Conservation (phyloP, 1,139 yeast genomes). For the Saccharomyces hybrid region DNA sequence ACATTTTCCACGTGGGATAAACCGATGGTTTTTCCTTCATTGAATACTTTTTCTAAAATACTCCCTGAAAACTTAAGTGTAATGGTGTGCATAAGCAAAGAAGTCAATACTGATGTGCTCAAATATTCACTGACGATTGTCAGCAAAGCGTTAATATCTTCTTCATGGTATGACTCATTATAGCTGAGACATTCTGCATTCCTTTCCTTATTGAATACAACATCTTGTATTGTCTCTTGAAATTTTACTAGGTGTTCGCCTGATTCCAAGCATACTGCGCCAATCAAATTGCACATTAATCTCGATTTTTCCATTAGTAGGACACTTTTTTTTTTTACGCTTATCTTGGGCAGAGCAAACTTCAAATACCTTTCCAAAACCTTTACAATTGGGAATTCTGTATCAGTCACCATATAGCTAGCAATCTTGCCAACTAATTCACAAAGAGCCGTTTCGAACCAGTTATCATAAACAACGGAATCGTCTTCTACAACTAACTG, state of each 20-base stretch:
- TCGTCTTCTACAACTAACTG: constrained; percentile 28
- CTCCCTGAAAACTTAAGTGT: not conserved
- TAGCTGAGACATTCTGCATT: not conserved
- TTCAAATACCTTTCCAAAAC: not conserved
- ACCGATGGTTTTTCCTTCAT: not conserved
- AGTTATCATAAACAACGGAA: constrained; percentile 7
- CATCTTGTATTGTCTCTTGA: not conserved
- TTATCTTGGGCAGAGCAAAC: not conserved
- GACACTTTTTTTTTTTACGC: not conserved
- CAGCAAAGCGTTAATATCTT: not conserved
- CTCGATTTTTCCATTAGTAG: not conserved
- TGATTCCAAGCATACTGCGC: not conserved
- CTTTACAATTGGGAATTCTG: not conserved
- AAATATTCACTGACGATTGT: not conserved
- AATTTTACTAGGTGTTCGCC: not conserved
- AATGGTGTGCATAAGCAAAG: not conserved
- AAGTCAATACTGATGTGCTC: not conserved
- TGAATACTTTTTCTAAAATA: not conserved
- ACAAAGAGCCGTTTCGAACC: constrained; percentile 9
- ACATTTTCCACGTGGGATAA: not conserved
- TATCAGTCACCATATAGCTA: constrained; percentile 7
- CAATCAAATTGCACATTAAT: not conserved
- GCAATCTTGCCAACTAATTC: constrained; percentile 11
- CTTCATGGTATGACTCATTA: not conserved
- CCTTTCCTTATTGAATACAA: not conserved